Conservation (phyloP, 2,329 filamentous ascomycete species). For the Pestalotiopsis sp. region DNA sequence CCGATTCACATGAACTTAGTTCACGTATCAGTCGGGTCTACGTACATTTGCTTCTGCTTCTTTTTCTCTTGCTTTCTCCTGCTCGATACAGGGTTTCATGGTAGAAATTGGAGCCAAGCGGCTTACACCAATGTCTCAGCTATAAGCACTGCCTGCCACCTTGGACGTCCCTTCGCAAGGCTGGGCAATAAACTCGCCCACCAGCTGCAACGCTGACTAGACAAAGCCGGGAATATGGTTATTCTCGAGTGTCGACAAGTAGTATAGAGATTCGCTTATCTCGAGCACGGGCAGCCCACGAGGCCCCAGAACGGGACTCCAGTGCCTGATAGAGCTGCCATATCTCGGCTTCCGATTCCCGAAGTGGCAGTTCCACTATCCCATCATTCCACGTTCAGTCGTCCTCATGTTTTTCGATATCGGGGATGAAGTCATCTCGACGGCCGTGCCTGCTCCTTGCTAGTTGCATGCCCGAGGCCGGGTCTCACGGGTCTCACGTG, state of each 20-base stretch:
- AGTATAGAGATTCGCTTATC: neutral
- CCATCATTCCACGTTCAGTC: neutral
- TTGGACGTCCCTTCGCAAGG: neutral
- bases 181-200: neutral
- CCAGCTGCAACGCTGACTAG: neutral
- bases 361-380: conserved; percentile 4
- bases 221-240: neutral
- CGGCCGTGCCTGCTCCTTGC: neutral
- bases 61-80: neutral
- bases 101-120: neutral
- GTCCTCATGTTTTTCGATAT: neutral
- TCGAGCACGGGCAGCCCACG: neutral
- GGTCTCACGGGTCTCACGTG: conserved; percentile 9
- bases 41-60: neutral
- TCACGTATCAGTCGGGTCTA: neutral
- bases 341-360: conserved; percentile 1
- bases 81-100: neutral
- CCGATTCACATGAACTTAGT: neutral
- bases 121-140: neutral
- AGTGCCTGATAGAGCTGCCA: neutral
- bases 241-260: neutral
- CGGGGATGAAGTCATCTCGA: neutral
- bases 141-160: neutral
- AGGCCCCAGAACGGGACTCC: neutral
- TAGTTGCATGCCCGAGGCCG: neutral